phyloP scores from a whole-genome alignment of 1,139 yeast genomes.

The Lodderomyces pseudojiufengensis region DNA sequence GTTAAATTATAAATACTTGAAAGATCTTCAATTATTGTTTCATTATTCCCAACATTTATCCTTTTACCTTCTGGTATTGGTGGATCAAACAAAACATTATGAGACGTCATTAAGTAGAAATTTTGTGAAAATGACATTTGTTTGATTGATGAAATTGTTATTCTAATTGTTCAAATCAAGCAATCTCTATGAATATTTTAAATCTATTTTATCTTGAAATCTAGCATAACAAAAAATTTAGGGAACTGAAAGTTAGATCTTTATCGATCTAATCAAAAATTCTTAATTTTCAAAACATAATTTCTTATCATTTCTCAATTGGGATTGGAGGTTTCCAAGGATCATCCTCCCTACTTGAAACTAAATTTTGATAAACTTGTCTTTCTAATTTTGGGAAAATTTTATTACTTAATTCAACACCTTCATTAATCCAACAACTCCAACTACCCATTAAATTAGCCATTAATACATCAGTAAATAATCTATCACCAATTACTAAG shows the following conservation, averaged over 20 bases:
- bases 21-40: slow-evolving; percentile 19
- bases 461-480: slow-evolving; percentile 89
- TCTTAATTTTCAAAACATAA: no score
- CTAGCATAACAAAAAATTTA: no score
- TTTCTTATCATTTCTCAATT: no score
- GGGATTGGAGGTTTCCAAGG: slow-evolving; percentile 27
- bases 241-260: no score
- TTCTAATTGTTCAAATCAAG: no score
- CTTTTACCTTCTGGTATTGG: slow-evolving; percentile 19
- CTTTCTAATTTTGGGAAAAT: slow-evolving; percentile 54
- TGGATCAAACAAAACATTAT: slow-evolving; percentile 20
- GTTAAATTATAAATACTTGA: slow-evolving; percentile 19
- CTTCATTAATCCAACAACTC: slow-evolving; percentile 79
- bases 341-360: slow-evolving; percentile 17
- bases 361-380: slow-evolving; percentile 32
- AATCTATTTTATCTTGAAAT: no score
- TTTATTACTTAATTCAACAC: slow-evolving; percentile 58
- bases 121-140: no score
- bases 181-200: no score
- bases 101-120: slow-evolving; percentile 14
- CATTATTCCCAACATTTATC: slow-evolving; percentile 20
- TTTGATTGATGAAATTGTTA: no score
- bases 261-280: no score
- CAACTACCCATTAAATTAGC: slow-evolving; percentile 90
- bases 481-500: slow-evolving; percentile 84